These are phyloP conservation scores for Aquilaria malaccensis DNA, from an alignment of 345 rosid genomes.

Conservation along the genomic window DNA sequence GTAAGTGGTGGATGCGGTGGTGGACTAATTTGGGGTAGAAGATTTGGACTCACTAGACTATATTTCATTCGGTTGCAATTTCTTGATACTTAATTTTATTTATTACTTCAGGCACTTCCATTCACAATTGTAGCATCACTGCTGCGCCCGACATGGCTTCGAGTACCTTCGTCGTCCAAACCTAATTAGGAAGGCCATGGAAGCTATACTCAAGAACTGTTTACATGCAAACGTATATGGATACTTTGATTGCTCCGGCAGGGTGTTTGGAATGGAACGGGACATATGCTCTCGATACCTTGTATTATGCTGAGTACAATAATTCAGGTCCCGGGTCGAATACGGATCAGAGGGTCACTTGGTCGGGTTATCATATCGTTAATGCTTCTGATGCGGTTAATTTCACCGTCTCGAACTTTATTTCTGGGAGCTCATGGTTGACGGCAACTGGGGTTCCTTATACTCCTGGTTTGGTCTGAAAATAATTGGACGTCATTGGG, in stretches of 20 bases:
- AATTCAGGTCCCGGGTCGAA: constrained; percentile 61
- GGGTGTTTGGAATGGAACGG: constrained; percentile 53
- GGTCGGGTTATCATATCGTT: constrained; percentile 58
- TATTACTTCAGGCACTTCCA: constrained; percentile 38
- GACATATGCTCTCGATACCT: constrained; percentile 44
- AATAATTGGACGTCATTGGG: too few species aligned
- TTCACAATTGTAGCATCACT: constrained; percentile 48
- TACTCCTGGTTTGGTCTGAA: constrained; percentile 10
- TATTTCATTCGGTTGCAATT: too few species aligned
- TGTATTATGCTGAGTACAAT: constrained; percentile 60
- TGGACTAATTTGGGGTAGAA: too few species aligned
- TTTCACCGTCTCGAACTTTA: constrained; percentile 48
- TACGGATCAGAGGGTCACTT: constrained; percentile 46
- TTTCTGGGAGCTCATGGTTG: constrained; percentile 58
- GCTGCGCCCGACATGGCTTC: constrained; percentile 59
- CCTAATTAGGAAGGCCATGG: constrained; percentile 54
- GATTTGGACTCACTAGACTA: too few species aligned
- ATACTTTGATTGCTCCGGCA: constrained; percentile 27
- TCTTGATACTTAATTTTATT: too few species aligned
- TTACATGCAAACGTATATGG: constrained; percentile 32
- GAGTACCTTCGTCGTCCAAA: constrained; percentile 25
- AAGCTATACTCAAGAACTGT: constrained; percentile 41
- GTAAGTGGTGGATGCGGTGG: too few species aligned
- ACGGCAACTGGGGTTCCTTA: constrained; percentile 23
- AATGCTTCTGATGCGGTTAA: constrained; percentile 46